A percentile compares a stretch with the other conserved stretches of the same genome.
phyloP scores from a whole-genome alignment of 2,329 filamentous ascomycete species.

The Fonsecaea multimorphosa region DNA sequence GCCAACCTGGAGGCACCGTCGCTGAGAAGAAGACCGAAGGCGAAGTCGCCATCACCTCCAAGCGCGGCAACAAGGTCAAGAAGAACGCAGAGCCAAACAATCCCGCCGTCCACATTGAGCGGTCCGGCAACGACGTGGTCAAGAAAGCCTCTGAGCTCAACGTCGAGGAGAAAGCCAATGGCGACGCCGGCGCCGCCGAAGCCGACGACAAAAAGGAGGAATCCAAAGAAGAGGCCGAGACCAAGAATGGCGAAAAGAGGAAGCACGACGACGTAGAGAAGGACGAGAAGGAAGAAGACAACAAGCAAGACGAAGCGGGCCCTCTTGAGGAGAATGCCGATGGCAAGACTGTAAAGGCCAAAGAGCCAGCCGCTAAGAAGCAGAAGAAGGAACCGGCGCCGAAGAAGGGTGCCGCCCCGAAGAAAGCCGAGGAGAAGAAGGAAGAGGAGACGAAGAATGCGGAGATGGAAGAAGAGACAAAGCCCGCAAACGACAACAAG shows the following conservation, averaged over 20 bases:
- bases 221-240: constrained; percentile 52
- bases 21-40: constrained; percentile 63
- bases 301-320: constrained; percentile 13
- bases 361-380: constrained; percentile 34
- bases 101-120: constrained; percentile 65
- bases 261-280: constrained; percentile 34
- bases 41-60: constrained; percentile 65
- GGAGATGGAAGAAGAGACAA: constrained; percentile 22
- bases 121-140: constrained; percentile 68
- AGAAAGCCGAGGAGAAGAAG: constrained; percentile 43
- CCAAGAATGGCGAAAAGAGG: constrained; percentile 26
- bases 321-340: constrained; percentile 50
- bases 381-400: constrained; percentile 33
- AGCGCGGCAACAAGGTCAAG: constrained; percentile 68
- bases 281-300: constrained; percentile 45
- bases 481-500: constrained; percentile 29
- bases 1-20: constrained; percentile 63
- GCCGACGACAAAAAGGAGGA: constrained; percentile 41
- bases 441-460: constrained; percentile 13
- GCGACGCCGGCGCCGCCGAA: constrained; percentile 46
- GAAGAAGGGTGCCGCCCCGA: constrained; percentile 36
- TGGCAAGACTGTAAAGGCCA: constrained; percentile 41
- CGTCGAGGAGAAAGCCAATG: constrained; percentile 56
- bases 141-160: constrained; percentile 67
- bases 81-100: constrained; percentile 67